A percentile compares a stretch with the other conserved stretches of the same genome.
These are phyloP conservation scores for Phialophora tarda DNA, from an alignment of 2,329 filamentous ascomycete species.

Conservation along the genomic window DNA sequence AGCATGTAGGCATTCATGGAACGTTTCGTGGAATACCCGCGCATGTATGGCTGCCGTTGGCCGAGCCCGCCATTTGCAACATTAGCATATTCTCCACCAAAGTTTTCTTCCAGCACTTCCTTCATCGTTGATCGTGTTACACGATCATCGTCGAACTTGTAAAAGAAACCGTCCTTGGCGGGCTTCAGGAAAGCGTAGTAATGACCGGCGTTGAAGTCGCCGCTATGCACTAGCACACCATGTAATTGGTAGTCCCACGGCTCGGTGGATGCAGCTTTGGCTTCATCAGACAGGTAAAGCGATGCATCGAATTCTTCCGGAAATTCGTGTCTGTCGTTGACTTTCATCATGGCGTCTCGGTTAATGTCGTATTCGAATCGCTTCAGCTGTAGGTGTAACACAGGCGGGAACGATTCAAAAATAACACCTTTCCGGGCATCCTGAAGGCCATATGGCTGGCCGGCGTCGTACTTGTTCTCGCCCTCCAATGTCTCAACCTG, in stretches of 20 bases:
- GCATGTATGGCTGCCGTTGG: slow-evolving; percentile 68
- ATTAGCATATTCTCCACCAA: slow-evolving; percentile 79
- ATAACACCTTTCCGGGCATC: slow-evolving; percentile 98
- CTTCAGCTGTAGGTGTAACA: slow-evolving; percentile 93
- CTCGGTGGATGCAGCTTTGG: slow-evolving; percentile 77
- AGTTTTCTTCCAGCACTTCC: slow-evolving; percentile 95
- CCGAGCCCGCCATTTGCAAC: slow-evolving; percentile 62
- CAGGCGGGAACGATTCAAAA: slow-evolving; percentile 91
- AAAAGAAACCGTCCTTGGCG: slow-evolving; percentile 89
- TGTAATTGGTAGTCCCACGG: slow-evolving; percentile 91
- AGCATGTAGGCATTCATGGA: slow-evolving; percentile 97
- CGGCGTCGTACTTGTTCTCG: slow-evolving; percentile 97
- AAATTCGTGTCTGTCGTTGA: slow-evolving; percentile 61
- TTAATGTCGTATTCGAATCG: slow-evolving; percentile 98
- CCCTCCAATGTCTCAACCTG: slow-evolving; percentile 96
- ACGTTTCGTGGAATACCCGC: slow-evolving; percentile 67
- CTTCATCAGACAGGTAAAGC: slow-evolving; percentile 81
- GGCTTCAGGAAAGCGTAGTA: slow-evolving; percentile 98
- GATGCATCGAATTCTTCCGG: slow-evolving; percentile 65
- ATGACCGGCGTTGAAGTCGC: slow-evolving; percentile 94
- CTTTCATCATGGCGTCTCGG: slow-evolving; percentile 97
- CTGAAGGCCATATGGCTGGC: slow-evolving; percentile 86
- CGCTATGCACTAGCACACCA: slow-evolving; percentile 93
- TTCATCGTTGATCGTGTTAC: slow-evolving; percentile 92
- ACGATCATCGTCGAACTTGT: slow-evolving; percentile 95